phyloP scores from a whole-genome alignment of 2,329 filamentous ascomycete genomes.

The Aspergillus ochraceoroseus region DNA sequence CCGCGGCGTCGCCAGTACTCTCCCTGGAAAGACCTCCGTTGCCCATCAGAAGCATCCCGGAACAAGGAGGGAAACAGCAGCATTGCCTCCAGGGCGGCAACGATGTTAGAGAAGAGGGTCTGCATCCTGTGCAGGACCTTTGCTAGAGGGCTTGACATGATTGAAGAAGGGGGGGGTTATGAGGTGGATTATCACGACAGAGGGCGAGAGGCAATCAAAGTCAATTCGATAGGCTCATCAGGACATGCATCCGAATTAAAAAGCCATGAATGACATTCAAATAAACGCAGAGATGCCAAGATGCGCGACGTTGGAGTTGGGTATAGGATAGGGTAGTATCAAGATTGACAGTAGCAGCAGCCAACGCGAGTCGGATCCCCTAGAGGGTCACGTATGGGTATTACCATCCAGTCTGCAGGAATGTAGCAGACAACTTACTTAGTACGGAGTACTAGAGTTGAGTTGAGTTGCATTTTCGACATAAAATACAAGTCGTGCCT shows the following conservation, averaged over 20 bases:
- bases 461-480: too few relatives aligned
- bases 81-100: constrained; percentile 40
- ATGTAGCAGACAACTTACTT: too few relatives aligned
- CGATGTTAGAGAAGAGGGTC: constrained; percentile 39
- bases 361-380: too few relatives aligned
- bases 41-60: constrained; percentile 30
- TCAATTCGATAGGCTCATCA: constrained; percentile 17
- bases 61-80: constrained; percentile 40
- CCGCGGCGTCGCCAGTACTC: constrained; percentile 36
- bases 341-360: too few relatives aligned
- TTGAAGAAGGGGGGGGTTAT: constrained; percentile 6
- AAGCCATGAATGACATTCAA: constrained; percentile 5
- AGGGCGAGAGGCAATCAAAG: constrained; percentile 4
- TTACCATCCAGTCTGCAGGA: too few relatives aligned
- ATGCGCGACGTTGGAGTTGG: constrained; percentile 6
- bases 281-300: not conserved
- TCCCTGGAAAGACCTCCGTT: constrained; percentile 33
- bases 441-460: too few relatives aligned
- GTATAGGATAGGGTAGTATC: too few relatives aligned
- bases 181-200: constrained; percentile 1
- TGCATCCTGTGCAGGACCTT: constrained; percentile 41
- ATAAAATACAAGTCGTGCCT: constrained; percentile 3
- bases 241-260: constrained; percentile 13
- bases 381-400: too few relatives aligned
- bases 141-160: constrained; percentile 36